Percentiles rank a stretch among this genome's conserved stretches.
These are phyloP conservation scores for Mycena sanguinolenta DNA, from an alignment of 768 basidiomycete genomes.

Conservation along the genomic window DNA sequence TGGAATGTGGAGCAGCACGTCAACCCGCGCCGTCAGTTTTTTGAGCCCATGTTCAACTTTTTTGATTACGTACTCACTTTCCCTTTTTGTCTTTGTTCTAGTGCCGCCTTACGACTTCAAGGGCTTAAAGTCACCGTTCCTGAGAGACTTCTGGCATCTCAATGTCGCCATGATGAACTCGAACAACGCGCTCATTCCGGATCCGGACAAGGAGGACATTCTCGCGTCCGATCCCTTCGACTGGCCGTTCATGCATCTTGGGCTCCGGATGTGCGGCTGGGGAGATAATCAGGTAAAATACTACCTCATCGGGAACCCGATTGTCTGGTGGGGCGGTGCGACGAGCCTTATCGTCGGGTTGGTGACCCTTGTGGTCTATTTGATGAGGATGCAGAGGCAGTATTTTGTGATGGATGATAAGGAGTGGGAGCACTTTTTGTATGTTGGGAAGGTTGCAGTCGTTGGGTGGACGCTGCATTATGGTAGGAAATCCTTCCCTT, in stretches of 20 bases:
- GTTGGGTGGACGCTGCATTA: constrained; percentile 95
- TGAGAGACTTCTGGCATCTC: constrained; percentile 97
- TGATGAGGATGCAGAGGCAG: constrained; percentile 87
- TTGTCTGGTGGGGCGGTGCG: constrained; percentile 91
- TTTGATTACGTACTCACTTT: no score
- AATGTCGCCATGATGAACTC: constrained; percentile 99
- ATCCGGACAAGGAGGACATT: constrained; percentile 98
- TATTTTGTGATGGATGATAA: constrained; percentile 90
- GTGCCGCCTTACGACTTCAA: constrained; percentile 88
- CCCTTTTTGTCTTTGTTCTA: no score
- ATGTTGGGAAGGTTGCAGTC: constrained; percentile 92
- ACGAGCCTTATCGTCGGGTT: constrained; percentile 71
- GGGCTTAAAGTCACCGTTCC: constrained; percentile 90
- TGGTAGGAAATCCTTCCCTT: constrained; percentile 54
- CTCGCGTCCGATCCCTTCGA: constrained; percentile 93
- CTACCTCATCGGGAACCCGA: constrained; percentile 92
- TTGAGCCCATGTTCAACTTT: not conserved
- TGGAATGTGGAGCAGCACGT: constrained; percentile 99
- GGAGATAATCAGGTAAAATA: constrained; percentile 89
- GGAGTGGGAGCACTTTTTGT: constrained; percentile 95
- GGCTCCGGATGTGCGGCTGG: constrained; percentile 98
- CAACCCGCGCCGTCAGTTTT: constrained; percentile 89
- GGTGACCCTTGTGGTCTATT: constrained; percentile 70
- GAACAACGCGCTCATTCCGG: constrained; percentile 96
- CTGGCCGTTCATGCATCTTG: constrained; percentile 93